Evolutionary conservation across 192 early-diverging fungal species (phyloP), one percentile per base, ranked within the genome.

Genomic region (Cladochytrium replicatum): DNA sequence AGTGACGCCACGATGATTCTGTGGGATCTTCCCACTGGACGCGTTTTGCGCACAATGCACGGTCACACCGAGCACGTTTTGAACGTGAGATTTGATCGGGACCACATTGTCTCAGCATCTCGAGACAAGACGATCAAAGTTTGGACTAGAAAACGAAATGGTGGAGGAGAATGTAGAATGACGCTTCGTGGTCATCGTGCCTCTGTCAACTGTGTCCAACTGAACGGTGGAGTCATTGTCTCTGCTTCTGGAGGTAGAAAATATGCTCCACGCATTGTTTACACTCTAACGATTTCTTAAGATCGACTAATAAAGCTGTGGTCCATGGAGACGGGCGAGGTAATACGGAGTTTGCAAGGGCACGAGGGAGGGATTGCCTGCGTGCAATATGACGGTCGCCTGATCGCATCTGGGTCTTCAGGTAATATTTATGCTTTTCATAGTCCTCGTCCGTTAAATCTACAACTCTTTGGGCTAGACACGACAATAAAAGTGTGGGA

Each of bases 331-430:
- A 81, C 80, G 0, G 89, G 88, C 25, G 50, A 75, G 40, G 78
- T 78, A 37, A 27, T 86, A 17, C 66, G 70, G 30, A 81, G 71
- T 26, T 75, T 91, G 37, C 58, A 63, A 9, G 90, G 86, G 4
- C 89, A 96, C 59, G 57, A 61, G 3, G 76, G 87, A 3, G 90
- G 91, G 15, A 77, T 97, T 9, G 90, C 91, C 0, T 91, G 90
- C 50, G 71, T 94, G 4, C 87, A 91, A 49, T 92, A 83, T 66
- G 89, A 97, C 49, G 91, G 88, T 26, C 68, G 71, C 6, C 60
- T 69, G 26, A 87, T 94, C 48, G 81, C 86, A 6, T 87, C 86
- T 25, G 93, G 93, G 22, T 86, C 84, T 1, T 87, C 88, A 17
- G 93, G 84, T n/a, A n/a, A n/a, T n/a, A n/a, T n/a, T n/a, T n/a